These are phyloP conservation scores for Hyaloperonospora arabidopsidis DNA, from an alignment of 352 stramenopile species.

Conservation along the genomic window DNA sequence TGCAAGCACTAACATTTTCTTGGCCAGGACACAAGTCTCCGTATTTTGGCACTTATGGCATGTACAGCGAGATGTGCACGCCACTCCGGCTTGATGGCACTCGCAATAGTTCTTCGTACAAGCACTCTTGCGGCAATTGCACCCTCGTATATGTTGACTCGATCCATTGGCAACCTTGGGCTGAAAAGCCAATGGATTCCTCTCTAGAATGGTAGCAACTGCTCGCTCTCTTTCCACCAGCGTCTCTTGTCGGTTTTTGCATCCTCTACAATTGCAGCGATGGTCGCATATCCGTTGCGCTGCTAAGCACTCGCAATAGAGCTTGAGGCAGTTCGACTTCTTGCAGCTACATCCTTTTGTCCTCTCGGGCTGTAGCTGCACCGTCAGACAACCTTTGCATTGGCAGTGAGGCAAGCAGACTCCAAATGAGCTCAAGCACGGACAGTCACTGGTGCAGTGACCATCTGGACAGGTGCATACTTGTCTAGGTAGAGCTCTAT, in stretches of 20 bases:
- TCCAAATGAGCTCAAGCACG: slow-evolving; percentile 37
- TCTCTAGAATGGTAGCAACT: slow-evolving; percentile 83
- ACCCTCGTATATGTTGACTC: slow-evolving; percentile 87
- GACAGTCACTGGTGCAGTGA: slow-evolving; percentile 35
- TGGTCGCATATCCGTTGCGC: slow-evolving; percentile 59
- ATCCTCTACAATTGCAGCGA: slow-evolving; percentile 76
- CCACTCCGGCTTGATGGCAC: slow-evolving; percentile 88
- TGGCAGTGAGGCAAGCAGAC: slow-evolving; percentile 28
- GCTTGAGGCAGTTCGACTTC: slow-evolving; percentile 95
- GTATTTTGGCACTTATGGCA: slow-evolving; percentile 76
- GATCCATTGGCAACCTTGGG: slow-evolving; percentile 87
- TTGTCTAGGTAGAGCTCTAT: slow-evolving; percentile 7
- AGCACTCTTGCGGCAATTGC: slow-evolving; percentile 92
- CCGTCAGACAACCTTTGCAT: slow-evolving; percentile 40
- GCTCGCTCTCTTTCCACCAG: slow-evolving; percentile 59
- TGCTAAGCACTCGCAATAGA: slow-evolving; percentile 85
- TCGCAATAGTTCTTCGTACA: slow-evolving; percentile 99
- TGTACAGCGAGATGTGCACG: slow-evolving; percentile 75
- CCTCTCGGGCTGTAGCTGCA: slow-evolving; percentile 31
- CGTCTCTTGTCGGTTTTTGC: slow-evolving; percentile 61
- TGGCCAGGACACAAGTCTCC: slow-evolving; percentile 54
- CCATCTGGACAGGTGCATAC: slow-evolving; percentile 35
- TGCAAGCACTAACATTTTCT: slow-evolving; percentile 62
- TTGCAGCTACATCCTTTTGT: slow-evolving; percentile 91
- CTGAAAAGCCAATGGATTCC: slow-evolving; percentile 92